Base-by-base conservation (phyloP, 805 yeast genomes). In the Zygoascus biomembranicola region DNA sequence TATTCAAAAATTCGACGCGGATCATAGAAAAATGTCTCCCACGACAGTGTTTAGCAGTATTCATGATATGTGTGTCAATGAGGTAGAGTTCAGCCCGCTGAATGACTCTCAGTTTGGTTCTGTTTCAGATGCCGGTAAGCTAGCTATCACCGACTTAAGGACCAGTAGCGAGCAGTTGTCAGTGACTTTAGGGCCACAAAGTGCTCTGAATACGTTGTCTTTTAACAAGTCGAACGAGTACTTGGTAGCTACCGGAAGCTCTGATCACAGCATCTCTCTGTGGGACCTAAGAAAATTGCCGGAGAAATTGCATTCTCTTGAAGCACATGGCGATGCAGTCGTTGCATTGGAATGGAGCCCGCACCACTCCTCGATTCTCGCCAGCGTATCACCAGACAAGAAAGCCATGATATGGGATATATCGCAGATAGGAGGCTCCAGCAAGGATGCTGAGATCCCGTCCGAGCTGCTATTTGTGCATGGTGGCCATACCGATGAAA, bases 401-500 rank as follows among this genome's bases (percentile, higher is more conserved):
- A 61, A 75, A 47, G 89, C 84, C 9, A 80, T 79, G 61, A 41
- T 88, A 1, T 82, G 84, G 79, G 85, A 86, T 61, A 64, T 79
- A 2, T 57, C 74, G 5, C 57, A 61, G 19, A 54, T 58, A 3
- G 51, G 51, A 4, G 8, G n/a, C 11, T 31, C 5, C 26, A 18
- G 18, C 4, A 18, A 14, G 32, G 19, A 48, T 35, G 20, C 13
- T 4, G 61, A 62, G 2, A 63, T 50, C 1, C 66, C 61, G 1
- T 63, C 65, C 18, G 67, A 60, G 50, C 62, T 77, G 51, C 46
- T 80, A 8, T 90, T 90, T 63, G 74, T 76, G 2, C 98, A 90
- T 68, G 84, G 82, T 2, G 97, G 97, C 0, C 98, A 90, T 66
- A 77, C 84, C 78, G 72, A 85, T n/a, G 90, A 92, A 2, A 87